phyloP scores from a whole-genome alignment of 371 early-diverging fungal species.

The Gilbertella persicaria region DNA sequence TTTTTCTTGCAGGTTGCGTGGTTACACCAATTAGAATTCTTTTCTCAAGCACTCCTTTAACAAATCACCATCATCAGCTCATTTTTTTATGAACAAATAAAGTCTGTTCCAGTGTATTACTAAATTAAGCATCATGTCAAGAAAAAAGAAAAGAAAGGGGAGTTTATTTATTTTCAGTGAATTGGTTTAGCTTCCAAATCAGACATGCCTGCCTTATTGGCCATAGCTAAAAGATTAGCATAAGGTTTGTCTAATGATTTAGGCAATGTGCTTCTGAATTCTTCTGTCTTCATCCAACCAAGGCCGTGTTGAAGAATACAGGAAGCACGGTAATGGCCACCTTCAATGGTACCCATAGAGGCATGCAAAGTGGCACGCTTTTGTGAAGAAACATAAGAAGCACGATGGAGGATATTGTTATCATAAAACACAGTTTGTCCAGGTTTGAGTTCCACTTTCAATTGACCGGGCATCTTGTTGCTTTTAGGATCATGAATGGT shows the following conservation, averaged over 20 bases:
- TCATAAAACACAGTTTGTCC: constrained; percentile 64
- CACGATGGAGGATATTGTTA: constrained; percentile 60
- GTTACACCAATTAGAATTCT: neutral
- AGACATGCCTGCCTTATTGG: constrained; percentile 31
- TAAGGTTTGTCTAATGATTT: constrained; percentile 39
- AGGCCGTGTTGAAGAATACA: constrained; percentile 58
- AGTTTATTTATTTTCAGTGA: constrained; percentile 18
- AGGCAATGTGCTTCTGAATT: constrained; percentile 42
- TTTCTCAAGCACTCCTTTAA: neutral
- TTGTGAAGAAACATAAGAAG: constrained; percentile 40
- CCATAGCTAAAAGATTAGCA: constrained; percentile 45
- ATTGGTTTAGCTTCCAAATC: constrained; percentile 37
- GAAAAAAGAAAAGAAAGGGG: no score
- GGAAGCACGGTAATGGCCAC: constrained; percentile 55
- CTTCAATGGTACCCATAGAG: constrained; percentile 57
- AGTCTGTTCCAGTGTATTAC: no score
- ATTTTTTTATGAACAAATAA: neutral
- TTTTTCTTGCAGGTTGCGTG: no score
- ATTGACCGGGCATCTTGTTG: constrained; percentile 50
- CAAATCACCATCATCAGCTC: neutral
- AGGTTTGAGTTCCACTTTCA: constrained; percentile 45
- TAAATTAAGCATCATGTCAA: neutral
- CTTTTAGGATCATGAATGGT: constrained; percentile 54
- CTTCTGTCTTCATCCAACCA: constrained; percentile 49
- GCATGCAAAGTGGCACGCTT: constrained; percentile 61